Conservation (phyloP, 768 basidiomycete species). For the Rhodotorula graminis region DNA sequence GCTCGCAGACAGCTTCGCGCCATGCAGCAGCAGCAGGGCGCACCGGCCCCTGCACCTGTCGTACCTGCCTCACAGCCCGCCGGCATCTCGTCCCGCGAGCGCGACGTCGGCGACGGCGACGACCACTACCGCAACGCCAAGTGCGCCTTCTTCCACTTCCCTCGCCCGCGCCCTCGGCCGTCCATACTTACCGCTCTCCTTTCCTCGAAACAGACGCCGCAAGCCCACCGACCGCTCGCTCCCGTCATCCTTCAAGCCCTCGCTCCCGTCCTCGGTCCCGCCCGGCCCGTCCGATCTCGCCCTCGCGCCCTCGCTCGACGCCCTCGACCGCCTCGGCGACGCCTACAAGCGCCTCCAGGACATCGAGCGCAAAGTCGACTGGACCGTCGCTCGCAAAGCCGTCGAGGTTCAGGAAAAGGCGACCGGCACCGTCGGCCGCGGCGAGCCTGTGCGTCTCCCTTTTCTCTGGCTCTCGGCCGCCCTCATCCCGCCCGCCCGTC, state of each 20-base stretch:
- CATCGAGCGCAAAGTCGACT: constrained; percentile 34
- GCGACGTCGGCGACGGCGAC: constrained; percentile 18
- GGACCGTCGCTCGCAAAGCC: constrained; percentile 25
- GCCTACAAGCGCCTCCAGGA: constrained; percentile 20
- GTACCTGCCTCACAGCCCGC: not conserved
- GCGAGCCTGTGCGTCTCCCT: not conserved
- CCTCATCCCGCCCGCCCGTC: too few species aligned
- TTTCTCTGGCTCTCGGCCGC: too few species aligned
- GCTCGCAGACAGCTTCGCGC: not conserved
- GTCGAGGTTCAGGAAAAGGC: constrained; percentile 14
- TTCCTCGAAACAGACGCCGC: constrained; percentile 1
- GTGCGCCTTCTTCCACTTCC: not conserved
- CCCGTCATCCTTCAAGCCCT: constrained; percentile 13
- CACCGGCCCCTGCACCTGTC: not conserved
- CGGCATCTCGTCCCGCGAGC: not conserved
- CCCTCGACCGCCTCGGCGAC: constrained; percentile 11
- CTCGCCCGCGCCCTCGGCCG: not conserved
- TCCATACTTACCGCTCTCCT: too few species aligned
- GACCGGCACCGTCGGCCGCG: not conserved
- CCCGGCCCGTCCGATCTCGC: constrained; percentile 1
- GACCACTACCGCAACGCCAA: constrained; percentile 17
- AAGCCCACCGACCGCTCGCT: constrained; percentile 32
- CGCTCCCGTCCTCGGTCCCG: not conserved
- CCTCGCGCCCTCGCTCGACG: constrained; percentile 17
- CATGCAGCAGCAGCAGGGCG: not conserved